Evolutionary conservation across 163 green algal species (phyloP), one percentile per base, ranked within the genome.

Genomic region (Coccomyxa subellipsoidea): DNA sequence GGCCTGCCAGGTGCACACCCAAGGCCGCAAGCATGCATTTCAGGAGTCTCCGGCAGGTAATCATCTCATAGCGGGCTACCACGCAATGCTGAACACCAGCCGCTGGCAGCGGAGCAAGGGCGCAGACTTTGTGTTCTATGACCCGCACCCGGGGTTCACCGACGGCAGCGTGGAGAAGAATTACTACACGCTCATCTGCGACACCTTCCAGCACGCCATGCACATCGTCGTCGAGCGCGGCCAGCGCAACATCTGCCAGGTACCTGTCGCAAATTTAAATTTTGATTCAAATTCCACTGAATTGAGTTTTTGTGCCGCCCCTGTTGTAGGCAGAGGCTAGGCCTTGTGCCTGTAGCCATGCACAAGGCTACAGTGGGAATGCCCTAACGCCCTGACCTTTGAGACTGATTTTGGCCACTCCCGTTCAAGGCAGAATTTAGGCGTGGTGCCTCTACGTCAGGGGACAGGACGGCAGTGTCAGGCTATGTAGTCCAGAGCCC

Each of bases 81-180:
- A 77, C 71, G 21, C 27, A 0, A 39, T 77, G 71, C 34, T 39
- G 27, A 39, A 77, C 34, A 77, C 71, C 34, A 39, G 27, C 31
- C 71, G 71, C 9, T 77, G 71, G 71, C 71, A 77, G 34, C 32
- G 32, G 12, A 38, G 32, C 31, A 40, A 40, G 29, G 66, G 66
- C 66, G 72, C 34, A 38, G 78, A 82, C 38, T 82, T 77, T 35
- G 59, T 82, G 23, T 77, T 82, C 35, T 82, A 82, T 37, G 78
- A 82, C 37, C 29, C 78, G 0, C 78, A 82, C 36, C 78, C 78
- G 8, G 78, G 78, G 21, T 82, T 77, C 77, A 73, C 47, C 40
- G 40, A 47, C 32, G 77, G 77, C 47, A 47, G 2, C 32, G 77
- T 31, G 3, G 53, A 32, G 8, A 38, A 73, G 31, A 15, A 6